Conservation (phyloP, 106 monocot species). For the Platanthera zijinensis region DNA sequence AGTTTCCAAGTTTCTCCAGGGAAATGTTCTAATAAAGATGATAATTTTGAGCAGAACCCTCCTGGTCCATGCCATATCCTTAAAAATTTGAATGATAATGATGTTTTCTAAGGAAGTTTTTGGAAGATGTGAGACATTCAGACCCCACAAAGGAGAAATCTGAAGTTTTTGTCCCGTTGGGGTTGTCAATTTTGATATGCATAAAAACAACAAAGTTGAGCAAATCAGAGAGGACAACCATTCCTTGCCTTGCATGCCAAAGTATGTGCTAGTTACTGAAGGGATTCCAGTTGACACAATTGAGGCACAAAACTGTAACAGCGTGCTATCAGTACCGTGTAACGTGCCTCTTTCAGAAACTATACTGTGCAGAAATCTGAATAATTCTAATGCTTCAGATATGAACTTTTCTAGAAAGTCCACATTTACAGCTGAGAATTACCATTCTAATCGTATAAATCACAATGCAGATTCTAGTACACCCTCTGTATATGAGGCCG, state of each 20-base stretch:
- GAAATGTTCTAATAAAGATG: not conserved
- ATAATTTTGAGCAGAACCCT: constrained; percentile 13
- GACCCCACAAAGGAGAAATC: constrained; percentile 9
- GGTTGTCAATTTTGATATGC: constrained; percentile 12
- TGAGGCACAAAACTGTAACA: constrained; percentile 1
- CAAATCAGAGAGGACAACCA: not conserved
- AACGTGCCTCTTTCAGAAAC: constrained; percentile 42
- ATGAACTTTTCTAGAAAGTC: constrained; percentile 2
- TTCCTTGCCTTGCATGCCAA: constrained; percentile 13
- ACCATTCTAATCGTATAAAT: constrained; percentile 1
- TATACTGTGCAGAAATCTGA: constrained; percentile 34
- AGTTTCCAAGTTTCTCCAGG: not conserved
- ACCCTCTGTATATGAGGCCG: constrained; percentile 1
- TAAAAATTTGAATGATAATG: constrained; percentile 1
- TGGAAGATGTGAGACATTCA: not conserved
- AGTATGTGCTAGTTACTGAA: constrained; percentile 4
- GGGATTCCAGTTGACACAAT: not conserved
- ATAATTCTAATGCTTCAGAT: constrained; percentile 11
- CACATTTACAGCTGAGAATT: not conserved
- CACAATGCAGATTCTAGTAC: constrained; percentile 8
- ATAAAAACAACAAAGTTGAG: not conserved
- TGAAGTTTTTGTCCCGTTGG: constrained; percentile 10
- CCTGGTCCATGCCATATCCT: not conserved
- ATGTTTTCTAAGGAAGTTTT: constrained; percentile 7
- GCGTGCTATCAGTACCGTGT: constrained; percentile 2